Percentiles rank a stretch among this genome's conserved stretches.
These are phyloP conservation scores for Actinomucor elegans DNA, from an alignment of 371 early-diverging fungal species.

Conservation along the genomic window DNA sequence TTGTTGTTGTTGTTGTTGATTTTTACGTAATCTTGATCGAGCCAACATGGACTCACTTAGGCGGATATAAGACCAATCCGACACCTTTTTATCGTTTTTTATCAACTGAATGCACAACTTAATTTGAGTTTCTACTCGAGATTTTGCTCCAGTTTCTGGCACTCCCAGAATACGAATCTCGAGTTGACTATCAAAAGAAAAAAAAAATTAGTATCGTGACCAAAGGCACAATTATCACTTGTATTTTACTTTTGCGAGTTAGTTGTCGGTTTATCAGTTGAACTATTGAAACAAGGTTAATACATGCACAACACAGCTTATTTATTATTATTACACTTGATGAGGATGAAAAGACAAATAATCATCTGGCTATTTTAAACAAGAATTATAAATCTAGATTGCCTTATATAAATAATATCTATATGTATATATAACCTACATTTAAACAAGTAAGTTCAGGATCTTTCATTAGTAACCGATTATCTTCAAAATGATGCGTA, in stretches of 20 bases:
- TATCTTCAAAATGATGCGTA: slow-evolving; percentile 2
- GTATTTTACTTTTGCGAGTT: not conserved
- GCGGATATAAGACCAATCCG: slow-evolving; percentile 76
- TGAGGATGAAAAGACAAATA: not conserved
- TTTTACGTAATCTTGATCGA: slow-evolving; percentile 29
- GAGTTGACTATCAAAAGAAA: not conserved
- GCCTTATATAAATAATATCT: too few species aligned
- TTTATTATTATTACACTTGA: not conserved
- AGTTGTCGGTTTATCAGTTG: not conserved
- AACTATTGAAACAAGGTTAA: not conserved
- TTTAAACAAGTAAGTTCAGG: too few species aligned
- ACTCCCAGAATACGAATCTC: slow-evolving; percentile 67
- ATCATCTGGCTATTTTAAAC: not conserved
- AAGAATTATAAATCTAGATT: too few species aligned
- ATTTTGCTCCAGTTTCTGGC: slow-evolving; percentile 77
- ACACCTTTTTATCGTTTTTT: slow-evolving; percentile 66
- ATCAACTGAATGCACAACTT: slow-evolving; percentile 81
- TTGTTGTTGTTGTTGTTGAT: slow-evolving; percentile 13
- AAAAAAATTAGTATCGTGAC: not conserved
- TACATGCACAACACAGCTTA: not conserved
- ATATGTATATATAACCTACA: not conserved
- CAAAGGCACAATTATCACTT: not conserved
- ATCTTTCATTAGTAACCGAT: not conserved
- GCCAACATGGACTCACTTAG: slow-evolving; percentile 79
- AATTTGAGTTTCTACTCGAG: slow-evolving; percentile 91